phyloP scores from a whole-genome alignment of 1,284 basidiomycete species.

The Apiotrichum akiyoshidainum region DNA sequence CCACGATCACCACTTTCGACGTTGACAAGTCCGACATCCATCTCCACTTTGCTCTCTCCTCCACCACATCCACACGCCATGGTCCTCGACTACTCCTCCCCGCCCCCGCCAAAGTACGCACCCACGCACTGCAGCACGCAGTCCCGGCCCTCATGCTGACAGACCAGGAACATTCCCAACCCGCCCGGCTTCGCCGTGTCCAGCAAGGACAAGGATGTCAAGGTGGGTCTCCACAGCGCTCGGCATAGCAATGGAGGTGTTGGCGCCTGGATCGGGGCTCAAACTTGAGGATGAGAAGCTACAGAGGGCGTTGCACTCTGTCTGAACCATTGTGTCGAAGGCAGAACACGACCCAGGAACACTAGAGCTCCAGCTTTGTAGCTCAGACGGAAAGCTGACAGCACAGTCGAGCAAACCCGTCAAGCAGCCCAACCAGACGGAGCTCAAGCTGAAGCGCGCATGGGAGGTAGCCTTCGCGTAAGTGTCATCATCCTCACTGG shows the following conservation, averaged over 20 bases:
- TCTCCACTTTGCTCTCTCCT: too few species aligned
- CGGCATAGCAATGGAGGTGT: background rate
- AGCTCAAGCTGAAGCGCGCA: constrained; percentile 72
- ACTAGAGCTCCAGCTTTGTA: background rate
- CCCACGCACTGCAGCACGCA: too few species aligned
- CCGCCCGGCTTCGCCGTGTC: constrained; percentile 15
- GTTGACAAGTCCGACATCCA: background rate
- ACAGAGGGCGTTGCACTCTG: too few species aligned
- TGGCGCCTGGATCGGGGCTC: too few species aligned
- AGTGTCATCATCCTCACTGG: constrained; percentile 12
- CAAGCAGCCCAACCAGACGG: constrained; percentile 30
- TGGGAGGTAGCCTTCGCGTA: constrained; percentile 76
- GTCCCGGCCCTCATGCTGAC: background rate
- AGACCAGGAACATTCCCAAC: constrained; percentile 5
- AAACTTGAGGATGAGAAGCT: too few species aligned
- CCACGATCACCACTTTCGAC: background rate
- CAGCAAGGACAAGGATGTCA: constrained; percentile 9
- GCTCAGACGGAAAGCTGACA: background rate
- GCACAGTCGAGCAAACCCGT: constrained; percentile 1
- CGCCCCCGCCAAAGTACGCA: constrained; percentile 1
- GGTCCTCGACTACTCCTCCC: constrained; percentile 11
- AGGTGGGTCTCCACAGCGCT: constrained; percentile 4
- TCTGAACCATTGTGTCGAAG: too few species aligned
- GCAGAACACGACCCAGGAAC: too few species aligned
- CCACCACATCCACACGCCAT: background rate